Base-by-base conservation (phyloP, 169 alveolate genomes). In the Eimeria praecox region DNA sequence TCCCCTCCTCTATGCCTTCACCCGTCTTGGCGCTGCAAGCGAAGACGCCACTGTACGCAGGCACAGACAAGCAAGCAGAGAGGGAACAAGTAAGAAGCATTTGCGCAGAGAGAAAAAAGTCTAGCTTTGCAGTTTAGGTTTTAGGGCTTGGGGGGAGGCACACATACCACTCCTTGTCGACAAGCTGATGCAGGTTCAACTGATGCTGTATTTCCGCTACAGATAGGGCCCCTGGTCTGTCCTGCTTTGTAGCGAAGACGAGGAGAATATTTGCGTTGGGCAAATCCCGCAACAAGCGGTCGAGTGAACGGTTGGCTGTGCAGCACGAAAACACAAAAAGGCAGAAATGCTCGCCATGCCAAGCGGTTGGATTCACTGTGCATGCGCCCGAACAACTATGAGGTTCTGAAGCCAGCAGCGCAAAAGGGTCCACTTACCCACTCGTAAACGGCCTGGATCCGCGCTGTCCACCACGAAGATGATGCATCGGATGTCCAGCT, bases 1-100 rank as follows among this genome's bases (percentile, higher is more conserved):
- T 97, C 27, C 98, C 99, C 83, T 98, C 99, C 94, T 98, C 97
- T 14, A 98, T 88, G n/a, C 98, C 98, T 95, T 98, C 99, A 89
- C 98, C 97, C 59, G 99, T 98, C 62, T 97, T 96, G 66, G 99
- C 99, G 91, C 99, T 97, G 96, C 99, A 98, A 14, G 99, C 99
- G 30, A 98, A 97, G 71, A 98, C 98, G 86, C 98, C 97, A 98
- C 99, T 94, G 94, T n/a, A 42, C 30, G 35, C 86, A 90, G 86
- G 33, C 6, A 90, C 86, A 33, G 77, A n/a, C 54, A 35, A 12
- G 52, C n/a, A 38, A 40, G 54, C 30, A 35, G 9, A 71, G 30
- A 40, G 42, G 56, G 33, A 35, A 38, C 46, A 73, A 2, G 85
- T 0, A 38, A 73, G 56, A 22, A 16, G 33, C 12, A 22, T 40